Evolutionary conservation across 2,329 filamentous ascomycete species (phyloP), one percentile per base, ranked within the genome.

Genomic region (Arthrinium phaeospermum): DNA sequence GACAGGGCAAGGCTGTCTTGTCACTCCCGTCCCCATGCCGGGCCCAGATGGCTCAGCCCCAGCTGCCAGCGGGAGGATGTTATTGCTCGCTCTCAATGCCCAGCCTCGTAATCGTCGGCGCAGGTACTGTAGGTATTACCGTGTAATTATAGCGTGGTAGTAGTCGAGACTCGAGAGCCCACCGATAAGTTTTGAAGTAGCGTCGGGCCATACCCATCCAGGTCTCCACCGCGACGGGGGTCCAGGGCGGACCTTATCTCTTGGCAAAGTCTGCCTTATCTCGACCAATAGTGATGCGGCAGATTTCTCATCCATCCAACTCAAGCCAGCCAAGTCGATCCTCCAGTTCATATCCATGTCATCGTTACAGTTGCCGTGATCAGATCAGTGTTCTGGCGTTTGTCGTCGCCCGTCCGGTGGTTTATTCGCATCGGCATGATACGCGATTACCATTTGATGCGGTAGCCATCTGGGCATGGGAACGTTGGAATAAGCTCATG

Each of bases 251-350:
- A 37, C 24, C 67, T 69, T 69, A 69, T 69, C 67, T 69, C 67
- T 69, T 69, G 67, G 68, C 46, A 70, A 70, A 70, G 68, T 45
- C 49, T 70, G 68, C 34, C 68, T 70, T 70, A 70, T 70, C 68
- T 57, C 14, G 47, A 27, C 68, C 68, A 70, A 70, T 70, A 30
- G 49, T 14, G n/a, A 30, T 44, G 19, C 68, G 22, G 34, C 24
- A 34, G 68, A 57, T 70, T 70, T 70, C 68, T 51, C 68, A 70
- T 51, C 49, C 34, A 47, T 44, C 22, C 47, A 70, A 37, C 30
- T 69, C 68, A 69, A 34, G 30, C 27, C 44, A 12, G 8, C 7
- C 68, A 5, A 10, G 14, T 30, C 44, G n/a, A 24, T 45, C 44
- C 46, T 45, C 44, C 46, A 22, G 19, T 46, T 68, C 44, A 47